Evolutionary conservation across 768 basidiomycete species (phyloP), one percentile per base, ranked within the genome.

Genomic region (Stropharia rugosoannulata): DNA sequence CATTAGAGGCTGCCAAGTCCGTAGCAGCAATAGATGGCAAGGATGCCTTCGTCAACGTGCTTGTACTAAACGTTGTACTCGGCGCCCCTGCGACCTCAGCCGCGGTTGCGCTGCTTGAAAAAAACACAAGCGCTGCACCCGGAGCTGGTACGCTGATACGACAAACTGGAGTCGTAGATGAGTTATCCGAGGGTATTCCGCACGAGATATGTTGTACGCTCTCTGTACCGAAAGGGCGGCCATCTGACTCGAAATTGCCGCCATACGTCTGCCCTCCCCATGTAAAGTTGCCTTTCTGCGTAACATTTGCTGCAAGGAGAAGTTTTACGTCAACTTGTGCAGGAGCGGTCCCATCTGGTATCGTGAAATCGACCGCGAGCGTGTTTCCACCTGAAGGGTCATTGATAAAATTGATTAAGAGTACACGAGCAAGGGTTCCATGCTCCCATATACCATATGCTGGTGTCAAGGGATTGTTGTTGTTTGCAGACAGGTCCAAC

Each of bases 381-480:
- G 83, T 76, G 64, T 75, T 83, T 1, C 75, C 80, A 29, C 87
- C 87, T 2, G 78, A 73, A 0, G 75, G 60, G 61, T 90, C 89
- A 35, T 77, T 75, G 55, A 88, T 75, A 62, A 80, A 92, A 70
- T 93, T 94, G 74, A 93, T 78, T 36, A 93, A 67, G 11, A 82
- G 83, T 12, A 90, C 74, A 41, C 87, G 80, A 1, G 77, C 75
- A 0, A 86, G 80, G 5, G 72, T 70, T n/a, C 81, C 85, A 55
- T 84, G 75, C 67, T 93, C 88, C 65, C 90, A 93, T 49, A 93
- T 82, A 9, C 80, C 87, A 64, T 90, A 87, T 5, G 80, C 78
- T n/a, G 90, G 86, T 8, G 85, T 86, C 62, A 74, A 80, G 32
- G 75, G 74, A 64, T 80, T 82, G 11, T 73, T 78, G 45, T 58